phyloP scores from a whole-genome alignment of 108 stramenopile genomes.

The Poteriospumella lacustris region DNA sequence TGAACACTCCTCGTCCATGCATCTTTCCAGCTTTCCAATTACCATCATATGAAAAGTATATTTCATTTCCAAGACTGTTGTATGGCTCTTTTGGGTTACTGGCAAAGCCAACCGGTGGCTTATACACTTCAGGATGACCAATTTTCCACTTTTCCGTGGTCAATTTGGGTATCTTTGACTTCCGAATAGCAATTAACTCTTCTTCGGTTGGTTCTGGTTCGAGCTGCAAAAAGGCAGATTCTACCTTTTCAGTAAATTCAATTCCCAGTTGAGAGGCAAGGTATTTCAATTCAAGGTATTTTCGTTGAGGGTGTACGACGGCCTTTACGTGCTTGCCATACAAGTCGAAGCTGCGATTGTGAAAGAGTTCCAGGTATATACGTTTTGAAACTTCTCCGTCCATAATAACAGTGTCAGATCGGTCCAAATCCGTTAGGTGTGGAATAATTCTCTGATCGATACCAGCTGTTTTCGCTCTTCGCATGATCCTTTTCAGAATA shows the following conservation, averaged over 20 bases:
- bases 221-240: neutral
- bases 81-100: neutral
- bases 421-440: neutral
- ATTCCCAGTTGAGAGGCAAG: neutral
- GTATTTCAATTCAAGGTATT: neutral
- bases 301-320: neutral
- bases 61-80: slow-evolving; percentile 38
- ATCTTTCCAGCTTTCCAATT: slow-evolving; percentile 31
- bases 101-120: slow-evolving; percentile 17
- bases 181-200: neutral
- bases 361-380: neutral
- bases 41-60: slow-evolving; percentile 37
- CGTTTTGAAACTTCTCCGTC: slow-evolving; percentile 11
- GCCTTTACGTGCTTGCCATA: neutral
- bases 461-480: neutral
- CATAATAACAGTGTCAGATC: neutral
- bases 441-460: neutral
- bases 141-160: slow-evolving; percentile 12
- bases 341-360: neutral
- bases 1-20: slow-evolving; percentile 31
- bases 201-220: neutral
- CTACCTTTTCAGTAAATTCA: neutral
- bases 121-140: neutral
- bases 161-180: too few species aligned
- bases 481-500: neutral